Evolutionary conservation across 1,284 basidiomycete genomes (phyloP).

Genomic region (Cutaneotrichosporon cyanovorans): DNA sequence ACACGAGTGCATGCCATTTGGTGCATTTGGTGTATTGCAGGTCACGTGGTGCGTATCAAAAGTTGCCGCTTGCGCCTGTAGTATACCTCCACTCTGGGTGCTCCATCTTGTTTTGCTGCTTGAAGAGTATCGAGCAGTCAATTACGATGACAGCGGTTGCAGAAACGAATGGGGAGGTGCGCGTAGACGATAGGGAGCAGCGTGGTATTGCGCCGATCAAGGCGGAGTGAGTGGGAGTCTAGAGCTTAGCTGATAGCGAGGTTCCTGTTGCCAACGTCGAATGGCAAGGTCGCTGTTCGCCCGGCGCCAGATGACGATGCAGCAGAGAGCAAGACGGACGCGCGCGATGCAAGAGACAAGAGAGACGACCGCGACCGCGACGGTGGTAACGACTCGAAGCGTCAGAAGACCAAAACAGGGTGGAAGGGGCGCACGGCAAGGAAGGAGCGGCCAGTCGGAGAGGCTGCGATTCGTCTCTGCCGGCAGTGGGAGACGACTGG

Average conservation of each 20-base stretch:
- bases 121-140: too few species aligned
- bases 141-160: not conserved
- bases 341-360: slow-evolving; percentile 1
- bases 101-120: too few species aligned
- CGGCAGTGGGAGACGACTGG: slow-evolving; percentile 33
- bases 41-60: too few species aligned
- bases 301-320: slow-evolving; percentile 54
- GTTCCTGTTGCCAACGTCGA: slow-evolving; percentile 47
- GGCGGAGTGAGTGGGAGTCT: slow-evolving; percentile 54
- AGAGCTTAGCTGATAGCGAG: slow-evolving; percentile 26
- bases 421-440: slow-evolving; percentile 67
- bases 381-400: slow-evolving; percentile 26
- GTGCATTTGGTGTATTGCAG: not conserved
- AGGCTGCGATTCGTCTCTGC: slow-evolving; percentile 35
- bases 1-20: slow-evolving; percentile 3
- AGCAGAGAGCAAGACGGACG: slow-evolving; percentile 50
- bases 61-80: too few species aligned
- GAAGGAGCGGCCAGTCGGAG: slow-evolving; percentile 56
- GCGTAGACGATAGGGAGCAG: slow-evolving; percentile 6
- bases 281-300: slow-evolving; percentile 1
- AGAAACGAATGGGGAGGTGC: not conserved
- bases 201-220: slow-evolving; percentile 65
- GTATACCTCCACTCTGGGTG: too few species aligned
- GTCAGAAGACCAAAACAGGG: slow-evolving; percentile 48
- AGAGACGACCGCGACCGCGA: slow-evolving; percentile 22